Evolutionary conservation across 1,139 yeast species (phyloP), one percentile per base, ranked within the genome.

Genomic region (Sugiyamaella novakii): DNA sequence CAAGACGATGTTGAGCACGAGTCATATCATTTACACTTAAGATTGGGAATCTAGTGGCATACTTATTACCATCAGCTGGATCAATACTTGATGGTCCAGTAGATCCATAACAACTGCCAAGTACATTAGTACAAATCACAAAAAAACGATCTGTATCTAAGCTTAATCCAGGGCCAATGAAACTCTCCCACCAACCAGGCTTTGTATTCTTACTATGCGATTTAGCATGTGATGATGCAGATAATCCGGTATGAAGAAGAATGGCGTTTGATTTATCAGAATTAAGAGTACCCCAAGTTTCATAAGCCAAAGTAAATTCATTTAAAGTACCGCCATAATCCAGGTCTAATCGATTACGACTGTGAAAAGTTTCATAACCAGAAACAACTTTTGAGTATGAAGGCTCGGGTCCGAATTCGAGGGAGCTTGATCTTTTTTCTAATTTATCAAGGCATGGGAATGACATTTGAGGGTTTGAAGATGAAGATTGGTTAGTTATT

Each of bases 111-210:
- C 98, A 89, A 0, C 97, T 96, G 8, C 97, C 97, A 43, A 89
- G 73, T 2, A 87, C 95, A 64, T 89, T 89, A 1, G 96, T 87
- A 69, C 98, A 89, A 2, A 89, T 79, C 5, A 89, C 79, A 64
- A 87, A 87, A 67, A 76, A 87, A 65, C 83, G 84, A 59, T 85
- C 71, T 1, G 97, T 89, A 63, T 89, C 97, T 49, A 89, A 69
- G 55, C 84, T 81, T 51, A 78, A 75, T 3, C 84, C 92, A 0
- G 95, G 85, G 0, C 98, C 98, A 51, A 89, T 88, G 65, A 89
- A 89, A 49, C 81, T 77, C 62, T 89, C 97, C 98, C 98, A 89
- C 98, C 98, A 89, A 8, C 98, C 98, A 4, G 82, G 81, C 55
- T 79, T 79, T 2, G 79, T 65, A 64, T 89, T 89, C 30, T 77